Evolutionary conservation across 495 filamentous ascomycete species (phyloP).

Genomic region (Xylaria cubensis): DNA sequence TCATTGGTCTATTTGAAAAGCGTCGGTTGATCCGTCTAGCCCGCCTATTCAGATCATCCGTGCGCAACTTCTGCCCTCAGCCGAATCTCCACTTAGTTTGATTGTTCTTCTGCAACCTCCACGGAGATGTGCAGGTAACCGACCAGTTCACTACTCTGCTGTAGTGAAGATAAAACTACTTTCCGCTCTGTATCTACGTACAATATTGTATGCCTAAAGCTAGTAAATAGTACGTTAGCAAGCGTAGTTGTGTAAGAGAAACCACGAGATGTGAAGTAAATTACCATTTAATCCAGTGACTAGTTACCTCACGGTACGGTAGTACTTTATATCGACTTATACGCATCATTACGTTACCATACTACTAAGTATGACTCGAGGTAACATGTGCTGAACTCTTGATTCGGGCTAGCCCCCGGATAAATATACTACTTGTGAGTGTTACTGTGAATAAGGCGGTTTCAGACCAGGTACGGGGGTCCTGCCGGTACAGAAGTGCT

Average conservation of each 20-base stretch:
- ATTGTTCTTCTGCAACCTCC: conserved; percentile 7
- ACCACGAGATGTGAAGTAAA: not conserved
- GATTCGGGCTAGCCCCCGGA: not conserved
- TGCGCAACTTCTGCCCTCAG: not conserved
- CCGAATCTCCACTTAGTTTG: conserved; percentile 20
- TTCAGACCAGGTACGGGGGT: not conserved
- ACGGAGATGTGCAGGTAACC: not conserved
- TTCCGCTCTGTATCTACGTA: not conserved
- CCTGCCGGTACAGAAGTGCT: not conserved
- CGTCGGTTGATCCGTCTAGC: conserved; percentile 18
- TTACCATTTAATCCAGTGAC: not conserved
- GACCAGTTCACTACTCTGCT: not conserved
- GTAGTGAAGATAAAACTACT: not conserved
- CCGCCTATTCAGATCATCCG: not conserved
- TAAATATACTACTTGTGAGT: not conserved
- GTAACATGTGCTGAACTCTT: not conserved
- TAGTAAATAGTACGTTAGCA: not conserved
- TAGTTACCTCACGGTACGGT: not conserved
- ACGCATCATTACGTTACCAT: not conserved
- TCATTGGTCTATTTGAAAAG: conserved; percentile 14
- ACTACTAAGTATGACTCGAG: not conserved
- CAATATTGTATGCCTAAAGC: not conserved
- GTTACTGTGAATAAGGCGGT: not conserved
- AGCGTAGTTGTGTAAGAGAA: not conserved
- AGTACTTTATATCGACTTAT: not conserved